A percentile compares a stretch with the other conserved stretches of the same genome.
These are phyloP conservation scores for Bruguiera sexangula DNA, from an alignment of 345 rosid species.

Conservation along the genomic window DNA sequence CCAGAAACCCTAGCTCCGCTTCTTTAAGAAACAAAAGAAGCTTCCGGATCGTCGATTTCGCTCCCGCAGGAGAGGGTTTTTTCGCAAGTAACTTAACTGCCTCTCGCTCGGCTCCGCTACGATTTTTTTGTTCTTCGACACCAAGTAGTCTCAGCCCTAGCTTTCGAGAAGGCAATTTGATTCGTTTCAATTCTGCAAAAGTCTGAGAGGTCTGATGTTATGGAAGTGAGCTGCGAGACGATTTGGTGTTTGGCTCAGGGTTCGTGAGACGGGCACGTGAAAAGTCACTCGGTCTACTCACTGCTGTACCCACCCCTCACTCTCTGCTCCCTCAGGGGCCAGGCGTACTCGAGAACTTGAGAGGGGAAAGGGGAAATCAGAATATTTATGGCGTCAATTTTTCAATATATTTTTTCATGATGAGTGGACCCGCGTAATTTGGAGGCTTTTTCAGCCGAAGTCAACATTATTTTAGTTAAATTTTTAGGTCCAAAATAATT, in stretches of 20 bases:
- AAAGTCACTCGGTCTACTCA: too few relatives aligned
- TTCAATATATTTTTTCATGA: too few relatives aligned
- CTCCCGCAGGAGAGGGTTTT: constrained; percentile 7
- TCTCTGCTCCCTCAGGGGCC: too few relatives aligned
- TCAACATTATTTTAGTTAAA: too few relatives aligned
- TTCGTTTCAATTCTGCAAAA: background rate
- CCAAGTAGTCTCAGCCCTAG: too few relatives aligned
- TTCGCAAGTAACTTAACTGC: background rate
- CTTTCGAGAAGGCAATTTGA: background rate
- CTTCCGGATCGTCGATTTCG: background rate
- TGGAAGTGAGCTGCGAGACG: background rate
- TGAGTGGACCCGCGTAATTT: too few relatives aligned
- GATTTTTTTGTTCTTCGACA: too few relatives aligned
- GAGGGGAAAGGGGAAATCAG: background rate
- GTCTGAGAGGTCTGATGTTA: too few relatives aligned
- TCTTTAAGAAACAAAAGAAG: background rate
- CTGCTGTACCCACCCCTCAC: too few relatives aligned
- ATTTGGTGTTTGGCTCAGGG: background rate
- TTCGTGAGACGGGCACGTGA: too few relatives aligned
- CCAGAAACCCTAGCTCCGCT: constrained; percentile 8
- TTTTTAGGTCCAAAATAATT: too few relatives aligned
- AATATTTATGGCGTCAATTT: background rate
- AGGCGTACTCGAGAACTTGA: background rate
- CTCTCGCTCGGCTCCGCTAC: background rate
- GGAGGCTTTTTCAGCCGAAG: too few relatives aligned